These are phyloP conservation scores for Colletotrichum lindemuthianum DNA, from an alignment of 2,329 filamentous ascomycete species.

Conservation along the genomic window DNA sequence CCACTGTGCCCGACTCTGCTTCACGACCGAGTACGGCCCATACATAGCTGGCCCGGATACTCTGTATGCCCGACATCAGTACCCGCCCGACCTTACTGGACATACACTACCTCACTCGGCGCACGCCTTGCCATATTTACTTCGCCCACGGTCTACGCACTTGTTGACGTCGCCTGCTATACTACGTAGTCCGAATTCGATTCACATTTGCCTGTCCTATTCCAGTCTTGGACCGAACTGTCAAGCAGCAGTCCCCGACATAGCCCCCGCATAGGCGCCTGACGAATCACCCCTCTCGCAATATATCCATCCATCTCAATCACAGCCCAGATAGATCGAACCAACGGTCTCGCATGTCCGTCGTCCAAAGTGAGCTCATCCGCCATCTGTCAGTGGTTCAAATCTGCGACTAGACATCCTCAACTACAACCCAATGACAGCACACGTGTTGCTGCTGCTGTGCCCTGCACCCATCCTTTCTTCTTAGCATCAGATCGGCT, in stretches of 20 bases:
- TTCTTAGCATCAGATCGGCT: conserved; percentile 6
- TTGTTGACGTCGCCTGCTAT: conserved; percentile 7
- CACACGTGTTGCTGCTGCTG: conserved; percentile 16
- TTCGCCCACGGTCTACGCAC: no score
- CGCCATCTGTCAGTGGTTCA: conserved; percentile 8
- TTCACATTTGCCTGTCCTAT: no score
- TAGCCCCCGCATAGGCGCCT: conserved; percentile 22
- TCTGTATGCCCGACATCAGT: background rate
- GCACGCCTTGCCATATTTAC: no score
- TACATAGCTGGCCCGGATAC: no score
- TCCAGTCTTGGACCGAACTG: no score
- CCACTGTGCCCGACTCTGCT: no score
- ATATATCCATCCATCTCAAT: background rate
- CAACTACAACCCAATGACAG: conserved; percentile 21
- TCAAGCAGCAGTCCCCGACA: background rate
- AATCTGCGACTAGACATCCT: conserved; percentile 5
- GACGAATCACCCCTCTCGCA: conserved; percentile 5
- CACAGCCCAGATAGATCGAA: background rate
- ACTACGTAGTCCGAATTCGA: conserved; percentile 3
- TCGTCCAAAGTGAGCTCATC: conserved; percentile 24
- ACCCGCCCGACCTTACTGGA: background rate
- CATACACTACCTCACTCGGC: no score
- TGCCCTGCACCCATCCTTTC: conserved; percentile 8
- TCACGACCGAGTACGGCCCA: no score
- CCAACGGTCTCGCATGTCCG: conserved; percentile 3